Percentiles rank a stretch among this genome's conserved stretches.
Conservation (phyloP, 169 alveolate genomes). For the Eimeria acervulina region DNA sequence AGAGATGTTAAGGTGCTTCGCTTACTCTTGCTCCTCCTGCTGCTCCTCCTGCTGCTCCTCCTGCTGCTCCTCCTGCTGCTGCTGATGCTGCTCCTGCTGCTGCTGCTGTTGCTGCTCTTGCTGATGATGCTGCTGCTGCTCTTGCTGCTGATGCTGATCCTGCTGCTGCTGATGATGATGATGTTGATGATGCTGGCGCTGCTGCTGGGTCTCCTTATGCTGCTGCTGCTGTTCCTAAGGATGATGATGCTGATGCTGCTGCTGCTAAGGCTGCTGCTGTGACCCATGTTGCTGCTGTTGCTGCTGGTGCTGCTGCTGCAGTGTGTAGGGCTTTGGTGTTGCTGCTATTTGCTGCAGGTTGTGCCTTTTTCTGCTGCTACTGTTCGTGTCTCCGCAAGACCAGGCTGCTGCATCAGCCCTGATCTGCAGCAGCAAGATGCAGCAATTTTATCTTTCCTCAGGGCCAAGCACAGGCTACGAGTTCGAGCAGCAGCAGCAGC, state of each 20-base stretch:
- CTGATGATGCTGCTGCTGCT: background rate
- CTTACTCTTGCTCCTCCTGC: background rate
- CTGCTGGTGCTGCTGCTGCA: no score
- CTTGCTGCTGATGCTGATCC: no score
- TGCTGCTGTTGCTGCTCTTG: no score
- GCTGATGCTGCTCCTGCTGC: background rate
- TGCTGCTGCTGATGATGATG: no score
- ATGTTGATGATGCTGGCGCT: no score
- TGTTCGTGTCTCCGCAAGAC: slow-evolving; percentile 43
- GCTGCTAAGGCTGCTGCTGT: background rate
- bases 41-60: background rate
- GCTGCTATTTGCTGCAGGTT: background rate
- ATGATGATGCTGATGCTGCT: background rate
- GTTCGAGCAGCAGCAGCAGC: no score
- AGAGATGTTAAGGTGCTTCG: slow-evolving; percentile 22
- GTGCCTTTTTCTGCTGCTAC: slow-evolving; percentile 73
- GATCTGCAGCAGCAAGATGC: background rate
- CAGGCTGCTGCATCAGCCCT: background rate
- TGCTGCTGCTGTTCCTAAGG: background rate
- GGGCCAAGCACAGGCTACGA: background rate
- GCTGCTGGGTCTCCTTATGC: no score
- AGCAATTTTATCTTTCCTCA: background rate
- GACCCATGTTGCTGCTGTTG: no score
- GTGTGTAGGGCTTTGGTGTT: background rate
- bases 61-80: background rate